Evolutionary conservation across 805 yeast species (phyloP).

Genomic region (Hanseniaspora valbyensis): DNA sequence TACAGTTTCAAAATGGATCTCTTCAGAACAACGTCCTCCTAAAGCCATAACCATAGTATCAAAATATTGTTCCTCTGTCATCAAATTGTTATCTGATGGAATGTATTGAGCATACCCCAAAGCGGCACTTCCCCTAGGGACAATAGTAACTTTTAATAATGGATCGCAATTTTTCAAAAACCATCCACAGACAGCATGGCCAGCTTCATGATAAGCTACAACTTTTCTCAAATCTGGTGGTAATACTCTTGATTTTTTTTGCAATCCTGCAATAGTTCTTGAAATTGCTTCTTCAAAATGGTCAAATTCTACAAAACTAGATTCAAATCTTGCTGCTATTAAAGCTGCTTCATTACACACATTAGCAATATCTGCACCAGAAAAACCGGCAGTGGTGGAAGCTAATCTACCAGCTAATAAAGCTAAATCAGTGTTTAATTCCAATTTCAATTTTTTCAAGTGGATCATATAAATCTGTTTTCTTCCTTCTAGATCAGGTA

Average conservation of each 20-base stretch:
- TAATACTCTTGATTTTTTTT: conserved; percentile 73
- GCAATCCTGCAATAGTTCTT: conserved; percentile 92
- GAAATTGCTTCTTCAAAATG: conserved; percentile 96
- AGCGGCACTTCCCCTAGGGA: conserved; percentile 95
- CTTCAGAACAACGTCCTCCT: conserved; percentile 96
- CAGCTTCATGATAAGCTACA: conserved; percentile 98
- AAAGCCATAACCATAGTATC: conserved; percentile 94
- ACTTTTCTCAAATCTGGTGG: conserved; percentile 77
- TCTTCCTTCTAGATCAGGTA: conserved; percentile 91
- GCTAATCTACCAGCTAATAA: conserved; percentile 75
- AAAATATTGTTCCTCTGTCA: conserved; percentile 62
- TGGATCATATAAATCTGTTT: conserved; percentile 87
- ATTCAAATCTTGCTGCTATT: conserved; percentile 82
- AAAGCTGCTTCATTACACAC: conserved; percentile 95
- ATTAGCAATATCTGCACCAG: conserved; percentile 98
- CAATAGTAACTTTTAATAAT: conserved; percentile 83
- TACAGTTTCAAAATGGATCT: conserved; percentile 78
- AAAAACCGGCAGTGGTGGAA: conserved; percentile 93
- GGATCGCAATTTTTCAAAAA: conserved; percentile 85
- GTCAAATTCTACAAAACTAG: conserved; percentile 52
- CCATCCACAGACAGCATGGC: conserved; percentile 99
- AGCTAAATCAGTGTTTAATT: conserved; percentile 30
- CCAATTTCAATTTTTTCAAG: conserved; percentile 53
- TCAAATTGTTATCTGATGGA: conserved; percentile 81
- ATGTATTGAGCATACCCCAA: conserved; percentile 95